Conservation (phyloP, 2,329 filamentous ascomycete species). For the Botrytis porri region DNA sequence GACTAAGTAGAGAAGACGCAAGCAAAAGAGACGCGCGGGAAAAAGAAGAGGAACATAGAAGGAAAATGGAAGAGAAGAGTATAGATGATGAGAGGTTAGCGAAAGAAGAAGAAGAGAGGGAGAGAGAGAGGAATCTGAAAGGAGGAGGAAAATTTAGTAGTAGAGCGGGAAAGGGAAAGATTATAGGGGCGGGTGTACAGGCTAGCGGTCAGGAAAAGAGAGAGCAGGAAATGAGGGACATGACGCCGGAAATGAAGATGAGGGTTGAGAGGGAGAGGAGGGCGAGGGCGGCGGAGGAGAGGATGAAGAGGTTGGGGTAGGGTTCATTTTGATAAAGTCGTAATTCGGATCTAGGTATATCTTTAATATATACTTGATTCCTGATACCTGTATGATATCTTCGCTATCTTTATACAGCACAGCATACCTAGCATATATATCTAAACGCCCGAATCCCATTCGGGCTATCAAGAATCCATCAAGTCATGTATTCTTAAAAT, state of each 20-base stretch:
- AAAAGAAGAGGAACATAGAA: slow-evolving; percentile 62
- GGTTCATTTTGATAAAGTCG: neutral
- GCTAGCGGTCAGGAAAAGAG: slow-evolving; percentile 61
- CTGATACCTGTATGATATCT: too few species aligned
- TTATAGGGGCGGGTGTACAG: slow-evolving; percentile 39
- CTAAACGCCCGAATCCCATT: too few species aligned
- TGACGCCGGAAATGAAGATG: slow-evolving; percentile 85
- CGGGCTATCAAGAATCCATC: too few species aligned
- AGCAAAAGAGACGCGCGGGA: slow-evolving; percentile 69
- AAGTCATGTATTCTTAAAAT: too few species aligned
- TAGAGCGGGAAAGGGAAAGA: slow-evolving; percentile 48
- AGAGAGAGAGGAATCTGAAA: slow-evolving; percentile 39
- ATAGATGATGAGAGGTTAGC: slow-evolving; percentile 67
- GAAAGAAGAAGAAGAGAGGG: slow-evolving; percentile 47
- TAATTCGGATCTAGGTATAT: neutral
- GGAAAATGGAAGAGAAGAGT: slow-evolving; percentile 67
- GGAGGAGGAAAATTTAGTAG: slow-evolving; percentile 39
- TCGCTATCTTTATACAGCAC: too few species aligned
- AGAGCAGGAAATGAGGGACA: slow-evolving; percentile 77
- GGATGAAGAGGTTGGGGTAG: slow-evolving; percentile 53
- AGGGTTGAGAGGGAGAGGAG: slow-evolving; percentile 83
- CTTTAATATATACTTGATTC: too few species aligned
- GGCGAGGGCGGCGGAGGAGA: slow-evolving; percentile 87
- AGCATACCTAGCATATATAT: too few species aligned
- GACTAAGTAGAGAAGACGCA: slow-evolving; percentile 68